Percentiles rank a stretch among this genome's conserved stretches.
These are phyloP conservation scores for Allantophomopsis cytisporea DNA, from an alignment of 2,329 filamentous ascomycete genomes.

Conservation along the genomic window DNA sequence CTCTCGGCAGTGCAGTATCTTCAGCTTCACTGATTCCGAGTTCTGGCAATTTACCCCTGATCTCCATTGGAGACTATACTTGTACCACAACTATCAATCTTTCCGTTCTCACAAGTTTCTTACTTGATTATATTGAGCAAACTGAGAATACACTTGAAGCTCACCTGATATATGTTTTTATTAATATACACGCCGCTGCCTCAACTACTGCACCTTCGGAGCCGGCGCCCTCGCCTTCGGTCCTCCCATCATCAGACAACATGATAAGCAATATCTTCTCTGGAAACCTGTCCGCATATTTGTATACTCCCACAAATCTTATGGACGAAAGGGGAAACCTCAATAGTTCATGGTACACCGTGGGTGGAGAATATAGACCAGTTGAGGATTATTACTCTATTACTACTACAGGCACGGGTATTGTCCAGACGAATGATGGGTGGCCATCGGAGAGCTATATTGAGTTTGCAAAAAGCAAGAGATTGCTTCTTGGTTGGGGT, in stretches of 20 bases:
- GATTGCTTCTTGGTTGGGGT: constrained; percentile 41
- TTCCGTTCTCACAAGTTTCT: constrained; percentile 30
- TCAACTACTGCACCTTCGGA: constrained; percentile 26
- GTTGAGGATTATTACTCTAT: constrained; percentile 36
- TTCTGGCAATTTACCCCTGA: constrained; percentile 16
- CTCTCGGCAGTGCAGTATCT: constrained; percentile 10
- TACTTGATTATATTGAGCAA: constrained; percentile 35
- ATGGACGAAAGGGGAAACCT: constrained; percentile 37
- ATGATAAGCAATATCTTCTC: constrained; percentile 32
- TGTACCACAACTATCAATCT: constrained; percentile 40
- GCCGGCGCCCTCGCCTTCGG: constrained; percentile 21
- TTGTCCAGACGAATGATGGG: constrained; percentile 36
- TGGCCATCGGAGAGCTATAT: constrained; percentile 50
- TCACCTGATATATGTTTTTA: constrained; percentile 33
- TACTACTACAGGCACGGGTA: constrained; percentile 17
- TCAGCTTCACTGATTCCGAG: constrained; percentile 5
- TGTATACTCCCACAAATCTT: constrained; percentile 39
- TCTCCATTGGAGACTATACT: constrained; percentile 35
- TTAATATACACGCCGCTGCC: constrained; percentile 46
- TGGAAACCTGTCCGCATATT: constrained; percentile 29
- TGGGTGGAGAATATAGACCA: constrained; percentile 25
- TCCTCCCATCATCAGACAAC: constrained; percentile 28
- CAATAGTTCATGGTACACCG: constrained; percentile 41
- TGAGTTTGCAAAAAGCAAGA: constrained; percentile 35
- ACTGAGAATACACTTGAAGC: constrained; percentile 42